Evolutionary conservation across 208 protist genomes (phyloP).

Genomic region (Crithidia expoeki): DNA sequence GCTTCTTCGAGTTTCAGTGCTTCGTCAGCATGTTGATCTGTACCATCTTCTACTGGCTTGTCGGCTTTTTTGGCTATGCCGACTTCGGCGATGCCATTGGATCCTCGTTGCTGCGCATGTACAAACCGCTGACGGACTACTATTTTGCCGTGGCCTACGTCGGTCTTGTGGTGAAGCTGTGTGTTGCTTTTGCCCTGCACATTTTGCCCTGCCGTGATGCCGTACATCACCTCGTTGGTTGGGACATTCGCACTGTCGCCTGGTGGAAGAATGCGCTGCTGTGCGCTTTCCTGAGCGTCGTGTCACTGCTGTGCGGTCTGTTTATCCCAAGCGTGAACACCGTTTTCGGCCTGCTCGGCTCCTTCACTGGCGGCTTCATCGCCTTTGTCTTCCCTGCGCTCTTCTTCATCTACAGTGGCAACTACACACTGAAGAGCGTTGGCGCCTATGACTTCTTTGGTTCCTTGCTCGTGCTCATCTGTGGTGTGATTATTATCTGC

Average conservation of each 20-base stretch:
- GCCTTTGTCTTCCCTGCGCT: conserved; percentile 76
- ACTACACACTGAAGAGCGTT: conserved; percentile 41
- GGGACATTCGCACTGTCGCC: conserved; percentile 54
- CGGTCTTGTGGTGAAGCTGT: conserved; percentile 69
- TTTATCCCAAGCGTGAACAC: conserved; percentile 79
- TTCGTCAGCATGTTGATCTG: conserved; percentile 67
- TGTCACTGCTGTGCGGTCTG: conserved; percentile 60
- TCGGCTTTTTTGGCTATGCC: conserved; percentile 75
- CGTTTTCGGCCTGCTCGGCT: conserved; percentile 76
- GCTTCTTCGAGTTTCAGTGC: conserved; percentile 49
- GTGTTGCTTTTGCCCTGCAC: conserved; percentile 74
- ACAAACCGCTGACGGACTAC: conserved; percentile 51
- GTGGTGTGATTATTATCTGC: conserved; percentile 52
- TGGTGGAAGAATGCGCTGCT: conserved; percentile 64
- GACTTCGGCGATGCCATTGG: conserved; percentile 57
- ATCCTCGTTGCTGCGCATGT: conserved; percentile 66
- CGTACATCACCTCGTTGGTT: conserved; percentile 57
- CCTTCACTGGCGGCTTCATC: conserved; percentile 62
- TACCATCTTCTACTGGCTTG: conserved; percentile 70
- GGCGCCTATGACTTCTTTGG: conserved; percentile 47
- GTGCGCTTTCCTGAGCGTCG: conserved; percentile 37
- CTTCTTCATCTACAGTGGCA: conserved; percentile 76
- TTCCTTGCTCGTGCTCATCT: conserved; percentile 43
- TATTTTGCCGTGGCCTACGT: conserved; percentile 75
- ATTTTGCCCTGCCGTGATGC: conserved; percentile 71